Percentiles rank a stretch among this genome's conserved stretches.
Evolutionary conservation across 768 basidiomycete genomes (phyloP).

Genomic region (Phlebiopsis gigantea): DNA sequence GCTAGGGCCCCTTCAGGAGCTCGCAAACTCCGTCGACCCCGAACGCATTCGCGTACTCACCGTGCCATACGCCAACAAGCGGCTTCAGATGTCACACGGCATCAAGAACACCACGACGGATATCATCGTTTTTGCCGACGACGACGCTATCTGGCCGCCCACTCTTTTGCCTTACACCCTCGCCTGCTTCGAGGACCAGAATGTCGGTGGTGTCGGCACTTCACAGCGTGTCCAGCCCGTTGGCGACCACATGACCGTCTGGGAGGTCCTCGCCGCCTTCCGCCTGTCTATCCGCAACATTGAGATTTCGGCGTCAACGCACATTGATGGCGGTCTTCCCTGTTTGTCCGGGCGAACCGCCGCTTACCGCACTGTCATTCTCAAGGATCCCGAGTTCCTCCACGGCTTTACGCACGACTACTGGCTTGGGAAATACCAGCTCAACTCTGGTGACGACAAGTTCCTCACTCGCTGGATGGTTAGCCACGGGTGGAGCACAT

Average conservation of each 20-base stretch:
- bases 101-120: constrained; percentile 88
- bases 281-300: constrained; percentile 91
- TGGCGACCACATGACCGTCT: constrained; percentile 79
- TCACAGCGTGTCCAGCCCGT: constrained; percentile 83
- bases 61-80: constrained; percentile 91
- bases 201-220: constrained; percentile 89
- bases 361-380: constrained; percentile 88
- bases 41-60: constrained; percentile 81
- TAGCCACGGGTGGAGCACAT: constrained; percentile 92
- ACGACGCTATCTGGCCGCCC: constrained; percentile 94
- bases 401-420: constrained; percentile 93
- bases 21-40: constrained; percentile 85
- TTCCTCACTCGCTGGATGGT: constrained; percentile 97
- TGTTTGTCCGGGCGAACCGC: constrained; percentile 92
- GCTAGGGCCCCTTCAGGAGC: constrained; percentile 81
- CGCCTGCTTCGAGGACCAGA: constrained; percentile 93
- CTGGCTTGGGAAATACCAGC: constrained; percentile 91
- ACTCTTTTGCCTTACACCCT: constrained; percentile 85
- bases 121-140: constrained; percentile 92
- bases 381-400: constrained; percentile 91
- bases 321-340: constrained; percentile 89
- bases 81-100: constrained; percentile 90
- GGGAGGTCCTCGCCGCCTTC: constrained; percentile 94
- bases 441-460: constrained; percentile 93
- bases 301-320: constrained; percentile 83